Conservation (phyloP, 192 early-diverging fungal genomes). For the Linnemannia elongata region DNA sequence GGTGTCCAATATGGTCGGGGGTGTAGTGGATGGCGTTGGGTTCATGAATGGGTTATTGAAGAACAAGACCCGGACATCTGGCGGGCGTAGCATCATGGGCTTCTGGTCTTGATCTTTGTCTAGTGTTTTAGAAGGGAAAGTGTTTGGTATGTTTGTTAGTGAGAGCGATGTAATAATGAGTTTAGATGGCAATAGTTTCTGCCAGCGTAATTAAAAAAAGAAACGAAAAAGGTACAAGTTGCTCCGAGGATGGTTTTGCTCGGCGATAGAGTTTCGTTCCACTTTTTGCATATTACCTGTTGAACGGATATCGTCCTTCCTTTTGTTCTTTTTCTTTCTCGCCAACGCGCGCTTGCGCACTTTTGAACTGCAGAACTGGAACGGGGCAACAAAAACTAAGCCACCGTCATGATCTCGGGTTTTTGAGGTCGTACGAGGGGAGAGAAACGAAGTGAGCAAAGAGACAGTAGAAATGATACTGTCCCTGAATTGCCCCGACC, state of each 20-base stretch:
- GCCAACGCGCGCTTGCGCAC: background rate
- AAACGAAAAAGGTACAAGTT: background rate
- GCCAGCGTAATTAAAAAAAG: background rate
- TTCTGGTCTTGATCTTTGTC: constrained; percentile 36
- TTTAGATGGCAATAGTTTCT: no score
- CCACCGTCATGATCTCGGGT: constrained; percentile 1
- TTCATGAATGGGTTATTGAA: constrained; percentile 60
- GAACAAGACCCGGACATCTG: constrained; percentile 51
- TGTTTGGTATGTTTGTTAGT: no score
- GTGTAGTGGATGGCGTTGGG: constrained; percentile 61
- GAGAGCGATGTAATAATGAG: no score
- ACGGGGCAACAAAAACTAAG: background rate
- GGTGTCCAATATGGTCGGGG: constrained; percentile 58
- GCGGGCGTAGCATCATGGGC: constrained; percentile 44
- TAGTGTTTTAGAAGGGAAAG: no score
- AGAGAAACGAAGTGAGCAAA: background rate
- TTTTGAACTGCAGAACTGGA: background rate
- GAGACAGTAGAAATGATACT: background rate
- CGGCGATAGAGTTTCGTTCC: background rate
- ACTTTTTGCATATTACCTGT: background rate
- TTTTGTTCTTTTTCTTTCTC: background rate
- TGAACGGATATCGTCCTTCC: background rate
- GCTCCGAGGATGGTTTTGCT: no score
- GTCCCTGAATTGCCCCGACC: background rate
- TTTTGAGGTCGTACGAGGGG: constrained; percentile 18